Conservation (phyloP, 768 basidiomycete genomes). For the Exsudoporus frostii region DNA sequence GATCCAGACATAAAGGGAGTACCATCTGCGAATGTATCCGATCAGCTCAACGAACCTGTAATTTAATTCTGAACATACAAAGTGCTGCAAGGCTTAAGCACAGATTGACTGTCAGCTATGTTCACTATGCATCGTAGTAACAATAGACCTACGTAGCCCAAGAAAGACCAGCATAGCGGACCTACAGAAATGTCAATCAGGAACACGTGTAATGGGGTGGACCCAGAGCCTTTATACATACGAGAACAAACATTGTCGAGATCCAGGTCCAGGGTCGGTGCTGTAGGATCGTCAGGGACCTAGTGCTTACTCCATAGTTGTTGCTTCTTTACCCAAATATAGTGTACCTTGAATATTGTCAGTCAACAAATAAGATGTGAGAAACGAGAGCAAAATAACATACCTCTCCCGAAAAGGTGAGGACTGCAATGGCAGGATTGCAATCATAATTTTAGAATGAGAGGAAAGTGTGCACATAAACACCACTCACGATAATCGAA, state of each 20-base stretch:
- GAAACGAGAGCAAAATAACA: neutral
- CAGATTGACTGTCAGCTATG: neutral
- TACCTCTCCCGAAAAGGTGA: slow-evolving; percentile 8
- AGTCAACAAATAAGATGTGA: neutral
- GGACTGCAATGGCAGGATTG: neutral
- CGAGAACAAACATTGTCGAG: neutral
- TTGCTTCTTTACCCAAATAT: slow-evolving; percentile 7
- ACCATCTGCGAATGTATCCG: neutral
- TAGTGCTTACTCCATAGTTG: neutral
- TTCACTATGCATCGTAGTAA: neutral
- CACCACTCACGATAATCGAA: slow-evolving; percentile 10
- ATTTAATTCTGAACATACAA: neutral
- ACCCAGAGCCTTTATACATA: neutral
- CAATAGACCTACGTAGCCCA: neutral
- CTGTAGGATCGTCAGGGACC: neutral
- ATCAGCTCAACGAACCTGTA: neutral
- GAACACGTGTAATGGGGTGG: too few species aligned
- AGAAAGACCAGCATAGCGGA: neutral
- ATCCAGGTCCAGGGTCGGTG: neutral
- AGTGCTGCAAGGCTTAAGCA: neutral
- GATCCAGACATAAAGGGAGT: neutral
- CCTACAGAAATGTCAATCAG: neutral
- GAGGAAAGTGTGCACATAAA: neutral
- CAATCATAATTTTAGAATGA: neutral
- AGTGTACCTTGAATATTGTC: neutral